These are phyloP conservation scores for Microglena sp. DNA, from an alignment of 139 green algal species.

Conservation along the genomic window DNA sequence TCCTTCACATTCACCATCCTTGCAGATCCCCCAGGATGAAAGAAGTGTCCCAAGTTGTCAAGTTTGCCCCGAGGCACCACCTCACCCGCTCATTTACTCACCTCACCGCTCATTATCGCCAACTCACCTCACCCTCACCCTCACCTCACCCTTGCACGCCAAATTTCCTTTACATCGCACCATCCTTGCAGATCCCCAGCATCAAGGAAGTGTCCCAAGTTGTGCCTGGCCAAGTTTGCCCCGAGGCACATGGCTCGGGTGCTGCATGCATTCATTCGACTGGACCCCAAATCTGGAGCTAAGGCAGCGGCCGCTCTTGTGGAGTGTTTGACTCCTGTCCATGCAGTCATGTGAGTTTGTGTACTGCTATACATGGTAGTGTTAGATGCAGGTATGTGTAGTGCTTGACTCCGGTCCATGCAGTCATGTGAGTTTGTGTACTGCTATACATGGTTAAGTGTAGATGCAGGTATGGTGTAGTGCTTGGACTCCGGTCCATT, in stretches of 20 bases:
- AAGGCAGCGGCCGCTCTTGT: background rate
- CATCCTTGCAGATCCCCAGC: no score
- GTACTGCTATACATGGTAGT: background rate
- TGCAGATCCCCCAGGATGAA: no score
- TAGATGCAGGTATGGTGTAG: background rate
- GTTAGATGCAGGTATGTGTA: background rate
- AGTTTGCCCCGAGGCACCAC: no score
- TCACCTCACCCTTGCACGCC: no score
- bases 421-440: background rate
- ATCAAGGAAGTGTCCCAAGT: no score
- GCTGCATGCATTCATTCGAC: conserved; percentile 3
- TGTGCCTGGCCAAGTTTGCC: background rate
- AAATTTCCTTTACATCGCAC: no score
- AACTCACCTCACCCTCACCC: no score
- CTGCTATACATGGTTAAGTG: background rate
- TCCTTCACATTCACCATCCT: no score
- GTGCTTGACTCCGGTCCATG: background rate
- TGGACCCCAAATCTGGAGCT: background rate
- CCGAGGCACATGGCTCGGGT: conserved; percentile 1
- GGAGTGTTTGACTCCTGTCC: conserved; percentile 1
- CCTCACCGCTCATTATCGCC: no score
- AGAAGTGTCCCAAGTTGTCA: no score
- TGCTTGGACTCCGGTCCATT: background rate
- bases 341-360: background rate
- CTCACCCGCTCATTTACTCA: no score